phyloP scores from a whole-genome alignment of 768 basidiomycete genomes.

The Ramaria sp. region DNA sequence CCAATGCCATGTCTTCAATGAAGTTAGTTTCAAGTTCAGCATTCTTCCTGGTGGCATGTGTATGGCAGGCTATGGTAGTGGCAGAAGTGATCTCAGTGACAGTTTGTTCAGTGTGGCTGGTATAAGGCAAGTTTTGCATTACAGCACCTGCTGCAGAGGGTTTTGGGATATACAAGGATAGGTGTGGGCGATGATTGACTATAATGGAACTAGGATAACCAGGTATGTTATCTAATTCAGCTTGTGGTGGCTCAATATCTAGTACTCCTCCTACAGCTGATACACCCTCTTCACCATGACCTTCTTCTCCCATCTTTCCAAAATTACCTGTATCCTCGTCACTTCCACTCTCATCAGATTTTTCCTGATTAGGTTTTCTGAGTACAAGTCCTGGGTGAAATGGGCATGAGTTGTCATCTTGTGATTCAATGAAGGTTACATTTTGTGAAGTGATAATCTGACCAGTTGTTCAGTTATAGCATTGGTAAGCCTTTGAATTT shows the following conservation, averaged over 20 bases:
- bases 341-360: too few species aligned
- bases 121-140: not conserved
- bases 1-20: conserved; percentile 7
- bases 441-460: conserved; percentile 19
- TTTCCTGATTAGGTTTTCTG: too few species aligned
- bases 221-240: too few species aligned
- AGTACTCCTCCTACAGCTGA: too few species aligned
- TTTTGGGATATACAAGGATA: too few species aligned
- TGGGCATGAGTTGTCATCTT: too few species aligned
- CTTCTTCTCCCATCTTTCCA: too few species aligned
- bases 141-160: not conserved
- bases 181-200: not conserved
- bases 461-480: conserved; percentile 23
- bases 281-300: too few species aligned
- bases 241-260: too few species aligned
- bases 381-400: too few species aligned
- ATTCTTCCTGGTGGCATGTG: not conserved
- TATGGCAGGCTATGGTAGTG: not conserved
- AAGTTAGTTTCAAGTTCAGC: conserved; percentile 5
- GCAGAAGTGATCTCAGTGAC: not conserved
- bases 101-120: not conserved
- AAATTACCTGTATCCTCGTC: too few species aligned
- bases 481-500: conserved; percentile 24
- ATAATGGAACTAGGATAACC: not conserved
- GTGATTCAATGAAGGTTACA: conserved; percentile 15